Conservation (phyloP, 768 basidiomycete species). For the Pisolithus albus region DNA sequence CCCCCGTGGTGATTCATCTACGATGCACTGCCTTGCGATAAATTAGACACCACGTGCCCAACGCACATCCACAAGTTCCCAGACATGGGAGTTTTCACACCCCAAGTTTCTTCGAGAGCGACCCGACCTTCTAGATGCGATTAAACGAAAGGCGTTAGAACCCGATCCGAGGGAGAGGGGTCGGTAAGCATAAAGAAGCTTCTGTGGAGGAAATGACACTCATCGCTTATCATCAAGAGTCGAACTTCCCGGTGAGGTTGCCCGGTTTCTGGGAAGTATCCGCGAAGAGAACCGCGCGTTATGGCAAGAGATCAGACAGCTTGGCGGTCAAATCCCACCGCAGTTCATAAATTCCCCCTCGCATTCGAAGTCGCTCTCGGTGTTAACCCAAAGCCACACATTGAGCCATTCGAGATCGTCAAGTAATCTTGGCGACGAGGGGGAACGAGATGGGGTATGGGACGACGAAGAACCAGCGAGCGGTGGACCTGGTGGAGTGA, state of each 20-base stretch:
- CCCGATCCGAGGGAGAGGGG: constrained; percentile 53
- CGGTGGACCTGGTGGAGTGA: constrained; percentile 8
- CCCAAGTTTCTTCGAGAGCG: constrained; percentile 78
- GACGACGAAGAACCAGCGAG: constrained; percentile 20
- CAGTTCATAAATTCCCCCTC: constrained; percentile 2
- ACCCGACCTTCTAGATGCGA: constrained; percentile 76
- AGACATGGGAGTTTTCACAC: constrained; percentile 88
- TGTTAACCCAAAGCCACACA: constrained; percentile 7
- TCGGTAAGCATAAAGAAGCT: constrained; percentile 14
- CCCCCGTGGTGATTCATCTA: neutral
- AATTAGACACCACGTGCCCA: constrained; percentile 73
- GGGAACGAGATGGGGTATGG: constrained; percentile 22
- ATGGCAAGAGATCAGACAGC: constrained; percentile 30
- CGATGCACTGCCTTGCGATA: neutral
- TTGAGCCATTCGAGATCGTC: constrained; percentile 23
- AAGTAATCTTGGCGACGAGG: constrained; percentile 22
- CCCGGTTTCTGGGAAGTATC: constrained; percentile 47
- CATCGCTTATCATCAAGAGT: constrained; percentile 42
- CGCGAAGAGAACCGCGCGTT: constrained; percentile 66
- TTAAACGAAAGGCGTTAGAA: constrained; percentile 80
- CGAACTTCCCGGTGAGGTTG: constrained; percentile 76
- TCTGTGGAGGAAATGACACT: neutral
- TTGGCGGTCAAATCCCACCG: constrained; percentile 20
- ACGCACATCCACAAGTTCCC: constrained; percentile 70
- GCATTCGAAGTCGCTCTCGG: constrained; percentile 6